Evolutionary conservation across 768 basidiomycete species (phyloP), one percentile per base, ranked within the genome.

Genomic region (Phylloporus sp.): DNA sequence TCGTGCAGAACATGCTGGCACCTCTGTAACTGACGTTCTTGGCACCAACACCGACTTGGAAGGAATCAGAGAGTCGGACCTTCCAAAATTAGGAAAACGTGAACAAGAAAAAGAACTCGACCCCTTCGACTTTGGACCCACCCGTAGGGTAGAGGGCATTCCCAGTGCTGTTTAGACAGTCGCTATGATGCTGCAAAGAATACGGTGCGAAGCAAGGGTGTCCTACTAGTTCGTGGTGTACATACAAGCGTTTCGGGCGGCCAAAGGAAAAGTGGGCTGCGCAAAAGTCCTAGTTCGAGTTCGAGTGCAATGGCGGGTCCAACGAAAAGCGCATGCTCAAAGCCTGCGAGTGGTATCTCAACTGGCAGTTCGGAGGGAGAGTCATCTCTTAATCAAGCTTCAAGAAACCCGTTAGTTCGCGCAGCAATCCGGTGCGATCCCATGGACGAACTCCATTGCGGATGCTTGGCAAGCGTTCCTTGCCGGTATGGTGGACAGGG

Each of bases 321-420:
- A 59, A 41, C n/a, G 61, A 71, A 76, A 53, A 76, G 68, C 26
- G 69, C 44, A 68, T 55, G 27, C 52, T 58, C 47, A 66, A n/a
- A 58, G 11, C 63, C 60, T 13, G 58, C 63, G 10, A 50, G 40
- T 4, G 67, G 66, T 36, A 69, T 46, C 5, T 52, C 45, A 21
- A 69, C 11, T 0, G 67, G 67, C 0, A 68, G 58, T n/a, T 64
- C 63, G 9, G 66, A 56, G 13, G 67, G 62, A 23, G 57, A 63
- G 43, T 64, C 64, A 7, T 62, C 54, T 9, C 62, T 65, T n/a
- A 61, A 37, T 48, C 65, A 68, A 6, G 50, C 66, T 50, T 24
- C 10, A 15, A 13, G 18, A 6, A n/a, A 22, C 14, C 11, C 8
- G 29, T 49, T 36, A 43, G 36, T 9, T 9, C 23, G 11, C 24